These are phyloP conservation scores for Rhodotorula sp. DNA, from an alignment of 1,284 basidiomycete species.

Conservation along the genomic window DNA sequence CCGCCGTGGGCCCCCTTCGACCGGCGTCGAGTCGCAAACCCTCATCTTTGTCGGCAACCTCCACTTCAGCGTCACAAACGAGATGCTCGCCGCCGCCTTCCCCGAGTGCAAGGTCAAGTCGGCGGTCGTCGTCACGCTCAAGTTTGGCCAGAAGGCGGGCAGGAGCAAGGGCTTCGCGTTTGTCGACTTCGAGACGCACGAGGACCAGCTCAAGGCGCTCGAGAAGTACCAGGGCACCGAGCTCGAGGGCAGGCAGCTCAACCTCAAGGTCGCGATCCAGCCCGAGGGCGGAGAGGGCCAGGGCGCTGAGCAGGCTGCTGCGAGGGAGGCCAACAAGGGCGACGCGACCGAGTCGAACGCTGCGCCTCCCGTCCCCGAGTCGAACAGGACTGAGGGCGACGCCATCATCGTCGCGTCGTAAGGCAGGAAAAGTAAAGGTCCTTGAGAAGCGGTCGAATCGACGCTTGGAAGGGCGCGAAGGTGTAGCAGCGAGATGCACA, in stretches of 20 bases:
- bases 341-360: neutral
- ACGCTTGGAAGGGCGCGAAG: no score
- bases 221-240: slow-evolving; percentile 87
- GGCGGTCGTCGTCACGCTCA: slow-evolving; percentile 79
- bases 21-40: slow-evolving; percentile 75
- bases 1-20: slow-evolving; percentile 68
- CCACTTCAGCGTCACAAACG: slow-evolving; percentile 83
- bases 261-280: slow-evolving; percentile 42
- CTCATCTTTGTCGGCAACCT: slow-evolving; percentile 94
- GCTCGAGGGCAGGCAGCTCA: slow-evolving; percentile 77
- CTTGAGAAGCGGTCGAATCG: neutral
- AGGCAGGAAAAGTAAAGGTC: neutral
- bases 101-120: slow-evolving; percentile 68
- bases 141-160: slow-evolving; percentile 67
- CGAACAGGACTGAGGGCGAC: slow-evolving; percentile 18
- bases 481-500: neutral
- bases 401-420: slow-evolving; percentile 35
- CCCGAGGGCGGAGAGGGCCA: slow-evolving; percentile 11
- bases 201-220: slow-evolving; percentile 85
- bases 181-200: slow-evolving; percentile 91
- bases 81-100: slow-evolving; percentile 70
- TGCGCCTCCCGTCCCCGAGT: neutral
- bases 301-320: neutral
- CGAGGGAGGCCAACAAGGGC: neutral
- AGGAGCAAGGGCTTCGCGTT: slow-evolving; percentile 94